Evolutionary conservation across 768 basidiomycete genomes (phyloP).

Genomic region (Dentipellis sp.): DNA sequence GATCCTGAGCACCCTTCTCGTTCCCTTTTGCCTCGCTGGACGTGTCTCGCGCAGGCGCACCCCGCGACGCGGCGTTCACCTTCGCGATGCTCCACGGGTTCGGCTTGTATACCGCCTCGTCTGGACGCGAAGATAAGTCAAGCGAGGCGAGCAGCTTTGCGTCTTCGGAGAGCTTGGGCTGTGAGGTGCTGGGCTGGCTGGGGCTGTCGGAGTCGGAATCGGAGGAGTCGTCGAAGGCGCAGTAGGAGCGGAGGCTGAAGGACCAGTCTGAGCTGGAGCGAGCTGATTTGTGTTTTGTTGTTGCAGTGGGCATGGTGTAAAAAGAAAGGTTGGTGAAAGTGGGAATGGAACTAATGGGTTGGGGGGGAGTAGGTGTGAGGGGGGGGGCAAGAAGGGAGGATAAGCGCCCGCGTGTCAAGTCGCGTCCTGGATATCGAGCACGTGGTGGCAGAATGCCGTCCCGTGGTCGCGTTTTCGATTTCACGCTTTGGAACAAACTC

Average conservation of each 20-base stretch:
- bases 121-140: slow-evolving; percentile 51
- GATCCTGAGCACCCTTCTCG: neutral
- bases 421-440: no score
- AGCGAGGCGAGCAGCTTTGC: slow-evolving; percentile 34
- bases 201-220: slow-evolving; percentile 14
- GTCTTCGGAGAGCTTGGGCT: slow-evolving; percentile 14
- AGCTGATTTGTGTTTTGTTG: neutral
- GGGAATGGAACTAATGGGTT: no score
- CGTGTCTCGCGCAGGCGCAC: slow-evolving; percentile 2
- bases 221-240: slow-evolving; percentile 15
- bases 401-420: no score
- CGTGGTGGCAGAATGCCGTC: no score
- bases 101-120: slow-evolving; percentile 53
- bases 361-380: no score
- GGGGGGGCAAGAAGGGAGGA: no score
- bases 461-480: no score
- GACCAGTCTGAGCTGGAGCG: slow-evolving; percentile 20
- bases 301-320: no score
- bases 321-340: no score
- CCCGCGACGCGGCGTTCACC: slow-evolving; percentile 59
- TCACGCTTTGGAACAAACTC: no score
- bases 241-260: slow-evolving; percentile 18
- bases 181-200: neutral
- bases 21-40: neutral
- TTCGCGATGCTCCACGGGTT: slow-evolving; percentile 80